These are phyloP conservation scores for Colletotrichum nymphaeae DNA, from an alignment of 2,329 filamentous ascomycete genomes.

Conservation along the genomic window DNA sequence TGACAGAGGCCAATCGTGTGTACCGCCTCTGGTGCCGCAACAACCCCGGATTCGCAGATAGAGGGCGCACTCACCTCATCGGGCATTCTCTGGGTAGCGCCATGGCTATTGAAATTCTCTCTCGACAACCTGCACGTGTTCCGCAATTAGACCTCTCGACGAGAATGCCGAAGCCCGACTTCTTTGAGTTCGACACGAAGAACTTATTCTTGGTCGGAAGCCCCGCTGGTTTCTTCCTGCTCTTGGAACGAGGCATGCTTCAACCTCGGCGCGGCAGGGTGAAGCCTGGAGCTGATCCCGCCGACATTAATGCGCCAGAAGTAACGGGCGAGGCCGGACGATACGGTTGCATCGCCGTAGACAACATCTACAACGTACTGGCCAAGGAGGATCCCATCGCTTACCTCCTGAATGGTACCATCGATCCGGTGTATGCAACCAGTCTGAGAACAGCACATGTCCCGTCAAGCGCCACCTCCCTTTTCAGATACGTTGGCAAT, in stretches of 20 bases:
- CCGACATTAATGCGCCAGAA: constrained; percentile 64
- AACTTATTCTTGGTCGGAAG: constrained; percentile 92
- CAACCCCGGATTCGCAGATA: constrained; percentile 85
- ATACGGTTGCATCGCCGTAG: constrained; percentile 92
- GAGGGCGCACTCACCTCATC: constrained; percentile 89
- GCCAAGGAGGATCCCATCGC: constrained; percentile 80
- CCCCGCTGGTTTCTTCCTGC: constrained; percentile 90
- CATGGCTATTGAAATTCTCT: constrained; percentile 93
- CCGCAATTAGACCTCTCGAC: constrained; percentile 60
- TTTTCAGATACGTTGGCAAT: constrained; percentile 73
- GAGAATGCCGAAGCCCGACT: constrained; percentile 58
- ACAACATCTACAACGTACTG: constrained; percentile 97
- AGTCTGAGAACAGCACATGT: constrained; percentile 83
- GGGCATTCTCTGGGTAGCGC: constrained; percentile 94
- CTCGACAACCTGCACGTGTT: constrained; percentile 82
- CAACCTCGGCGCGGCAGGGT: constrained; percentile 79
- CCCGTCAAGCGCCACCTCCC: constrained; percentile 75
- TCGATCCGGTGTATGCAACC: constrained; percentile 83
- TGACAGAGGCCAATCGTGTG: constrained; percentile 93
- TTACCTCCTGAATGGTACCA: constrained; percentile 90
- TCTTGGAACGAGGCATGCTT: constrained; percentile 80
- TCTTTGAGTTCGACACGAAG: constrained; percentile 92
- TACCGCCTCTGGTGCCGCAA: constrained; percentile 95
- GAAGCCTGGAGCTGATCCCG: constrained; percentile 79
- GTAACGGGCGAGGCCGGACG: constrained; percentile 83